Evolutionary conservation across 2,329 filamentous ascomycete genomes (phyloP), one percentile per base, ranked within the genome.

Genomic region (Volutella citrinella): DNA sequence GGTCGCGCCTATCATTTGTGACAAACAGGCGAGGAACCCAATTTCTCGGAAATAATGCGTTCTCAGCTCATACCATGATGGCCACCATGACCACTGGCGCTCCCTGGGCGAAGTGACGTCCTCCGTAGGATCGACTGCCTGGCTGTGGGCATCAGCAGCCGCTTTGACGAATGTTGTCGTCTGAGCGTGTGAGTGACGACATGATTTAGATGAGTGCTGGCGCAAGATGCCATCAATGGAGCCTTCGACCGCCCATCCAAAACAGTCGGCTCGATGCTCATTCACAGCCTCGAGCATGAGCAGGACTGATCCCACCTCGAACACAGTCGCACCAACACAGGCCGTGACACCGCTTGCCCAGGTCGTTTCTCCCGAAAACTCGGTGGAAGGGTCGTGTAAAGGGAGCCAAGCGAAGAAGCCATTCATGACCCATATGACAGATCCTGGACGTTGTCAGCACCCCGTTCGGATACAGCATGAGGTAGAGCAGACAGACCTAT

Each of bases 261-360:
- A 85, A 54, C 81, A 86, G 10, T 74, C 77, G 0, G 71, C 63
- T 10, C 72, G 65, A 47, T 83, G 78, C 49, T 80, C 77, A 52
- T 86, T 86, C n/a, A 84, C 66, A 5, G 81, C 81, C 55, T 86
- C 82, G 3, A 83, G 61, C 57, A 85, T 66, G 17, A 85, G 64
- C 3, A 85, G 56, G 2, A 84, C 51, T 21, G 76, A 78, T 1
- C 80, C 81, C 5, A 81, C 34, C 45, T 82, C 78, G 52, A 87
- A 85, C 7, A 85, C 61, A 1, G 78, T 82, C 0, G 80, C 80
- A 5, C 82, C 82, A n/a, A 85, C 68, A 47, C 83, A 78, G 0
- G 77, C 79, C 0, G 74, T 78, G 15, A 82, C 67, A 2, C 80
- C 82, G 5, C 76, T 80, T 1, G 66, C 81, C 43, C 64, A 62